Percentiles rank a stretch among this genome's conserved stretches.
Conservation (phyloP, 257 asterid genomes). For the Penstemon newberryi region DNA sequence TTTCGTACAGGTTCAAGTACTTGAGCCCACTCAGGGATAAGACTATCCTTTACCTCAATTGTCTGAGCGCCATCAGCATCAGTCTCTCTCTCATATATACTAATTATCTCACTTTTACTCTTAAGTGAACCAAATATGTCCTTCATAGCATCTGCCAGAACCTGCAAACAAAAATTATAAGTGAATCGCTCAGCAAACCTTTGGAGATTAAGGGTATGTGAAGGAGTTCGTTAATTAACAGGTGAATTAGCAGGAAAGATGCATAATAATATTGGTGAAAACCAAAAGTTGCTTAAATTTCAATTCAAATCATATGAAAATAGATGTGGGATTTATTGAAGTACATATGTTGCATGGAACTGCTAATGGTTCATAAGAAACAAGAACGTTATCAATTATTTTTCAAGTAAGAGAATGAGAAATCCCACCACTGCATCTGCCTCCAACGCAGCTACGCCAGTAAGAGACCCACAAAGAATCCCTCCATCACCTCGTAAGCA, state of each 20-base stretch:
- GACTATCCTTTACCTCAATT: conserved; percentile 46
- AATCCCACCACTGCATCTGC: conserved; percentile 87
- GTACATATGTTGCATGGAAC: not conserved
- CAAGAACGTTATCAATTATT: too few relatives aligned
- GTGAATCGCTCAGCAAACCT: conserved; percentile 16
- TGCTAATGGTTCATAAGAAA: not conserved
- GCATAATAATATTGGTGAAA: conserved; percentile 1
- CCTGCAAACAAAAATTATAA: conserved; percentile 52
- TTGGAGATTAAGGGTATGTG: not conserved
- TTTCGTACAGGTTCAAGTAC: conserved; percentile 92
- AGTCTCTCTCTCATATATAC: conserved; percentile 45
- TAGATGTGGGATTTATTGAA: not conserved
- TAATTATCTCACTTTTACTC: conserved; percentile 48
- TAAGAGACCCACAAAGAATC: conserved; percentile 78
- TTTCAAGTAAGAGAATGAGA: conserved; percentile 15
- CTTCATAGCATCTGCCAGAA: conserved; percentile 84
- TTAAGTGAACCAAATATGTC: conserved; percentile 69
- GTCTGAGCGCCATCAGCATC: conserved; percentile 49
- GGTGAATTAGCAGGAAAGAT: conserved; percentile 1
- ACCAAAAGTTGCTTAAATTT: conserved; percentile 1
- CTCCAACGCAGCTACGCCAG: conserved; percentile 84
- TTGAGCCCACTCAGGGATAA: conserved; percentile 85
- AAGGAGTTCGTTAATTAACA: not conserved
- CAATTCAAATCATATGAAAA: not conserved
- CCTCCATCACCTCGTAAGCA: conserved; percentile 96